These are phyloP conservation scores for Kalanchoe fedtschenkoi DNA, from an alignment of 164 flowering plant species.

Conservation along the genomic window DNA sequence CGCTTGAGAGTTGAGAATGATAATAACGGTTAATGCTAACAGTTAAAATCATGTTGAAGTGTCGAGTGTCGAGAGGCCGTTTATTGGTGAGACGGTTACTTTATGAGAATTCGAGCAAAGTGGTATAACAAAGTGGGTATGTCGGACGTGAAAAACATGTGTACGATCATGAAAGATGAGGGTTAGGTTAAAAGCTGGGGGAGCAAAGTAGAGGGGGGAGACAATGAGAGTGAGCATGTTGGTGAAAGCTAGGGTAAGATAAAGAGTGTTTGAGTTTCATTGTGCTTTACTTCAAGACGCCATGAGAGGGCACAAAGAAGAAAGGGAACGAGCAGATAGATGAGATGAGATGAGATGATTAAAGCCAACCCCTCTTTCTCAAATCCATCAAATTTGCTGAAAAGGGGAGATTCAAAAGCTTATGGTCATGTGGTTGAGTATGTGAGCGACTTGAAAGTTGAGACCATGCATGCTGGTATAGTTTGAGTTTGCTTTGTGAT, in stretches of 20 bases:
- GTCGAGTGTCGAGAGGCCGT: too few relatives aligned
- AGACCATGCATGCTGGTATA: not conserved
- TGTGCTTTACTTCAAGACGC: slow-evolving; percentile 3
- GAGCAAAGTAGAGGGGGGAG: slow-evolving; percentile 4
- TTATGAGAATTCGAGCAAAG: not conserved
- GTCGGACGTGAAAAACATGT: slow-evolving; percentile 6
- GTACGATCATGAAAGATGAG: slow-evolving; percentile 5
- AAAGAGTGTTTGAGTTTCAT: not conserved
- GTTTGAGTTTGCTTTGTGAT: not conserved
- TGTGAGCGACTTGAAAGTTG: not conserved
- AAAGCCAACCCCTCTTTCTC: not conserved
- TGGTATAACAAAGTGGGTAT: too few relatives aligned
- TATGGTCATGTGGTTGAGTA: not conserved
- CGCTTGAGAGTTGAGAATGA: too few relatives aligned
- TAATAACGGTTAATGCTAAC: too few relatives aligned
- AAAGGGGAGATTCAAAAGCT: not conserved
- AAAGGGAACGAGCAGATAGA: not conserved
- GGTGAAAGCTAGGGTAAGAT: slow-evolving; percentile 3
- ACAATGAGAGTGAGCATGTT: slow-evolving; percentile 4
- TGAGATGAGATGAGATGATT: too few relatives aligned
- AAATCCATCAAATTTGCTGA: not conserved
- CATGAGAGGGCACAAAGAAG: not conserved
- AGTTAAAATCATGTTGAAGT: too few relatives aligned
- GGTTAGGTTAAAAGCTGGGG: not conserved
- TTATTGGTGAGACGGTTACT: not conserved